Conservation (phyloP, 1,139 yeast species). For the Hemisphaericaspora subhashii region DNA sequence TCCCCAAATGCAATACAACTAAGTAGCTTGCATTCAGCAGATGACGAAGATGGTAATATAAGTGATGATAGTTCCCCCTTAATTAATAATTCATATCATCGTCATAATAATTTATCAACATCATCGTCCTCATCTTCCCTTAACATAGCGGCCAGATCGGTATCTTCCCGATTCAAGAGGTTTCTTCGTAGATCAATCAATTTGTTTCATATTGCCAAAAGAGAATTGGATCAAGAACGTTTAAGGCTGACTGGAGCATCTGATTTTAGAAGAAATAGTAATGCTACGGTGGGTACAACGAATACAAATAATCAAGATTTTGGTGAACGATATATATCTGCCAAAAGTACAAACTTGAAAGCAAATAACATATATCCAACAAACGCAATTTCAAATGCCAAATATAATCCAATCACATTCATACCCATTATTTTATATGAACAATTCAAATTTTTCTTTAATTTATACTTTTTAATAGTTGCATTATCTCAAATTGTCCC, state of each 20-base stretch:
- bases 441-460: conserved; percentile 96
- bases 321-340: conserved; percentile 36
- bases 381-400: conserved; percentile 90
- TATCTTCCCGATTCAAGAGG: conserved; percentile 17
- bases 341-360: conserved; percentile 30
- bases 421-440: conserved; percentile 87
- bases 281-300: conserved; percentile 4
- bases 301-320: conserved; percentile 1
- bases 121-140: conserved; percentile 23
- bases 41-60: conserved; percentile 11
- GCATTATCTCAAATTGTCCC: conserved; percentile 96
- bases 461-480: conserved; percentile 84
- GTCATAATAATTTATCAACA: conserved; percentile 19
- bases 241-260: conserved; percentile 16
- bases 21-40: conserved; percentile 4
- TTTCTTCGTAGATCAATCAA: conserved; percentile 18
- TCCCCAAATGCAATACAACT: conserved; percentile 3
- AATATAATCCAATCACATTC: conserved; percentile 85
- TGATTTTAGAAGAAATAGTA: conserved; percentile 11
- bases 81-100: conserved; percentile 17
- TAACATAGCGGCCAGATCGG: conserved; percentile 16
- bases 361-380: conserved; percentile 50
- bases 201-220: conserved; percentile 27
- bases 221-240: conserved; percentile 29
- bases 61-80: conserved; percentile 31